Evolutionary conservation across 83 land plant genomes (phyloP).

Genomic region (Picea engelmannii): DNA sequence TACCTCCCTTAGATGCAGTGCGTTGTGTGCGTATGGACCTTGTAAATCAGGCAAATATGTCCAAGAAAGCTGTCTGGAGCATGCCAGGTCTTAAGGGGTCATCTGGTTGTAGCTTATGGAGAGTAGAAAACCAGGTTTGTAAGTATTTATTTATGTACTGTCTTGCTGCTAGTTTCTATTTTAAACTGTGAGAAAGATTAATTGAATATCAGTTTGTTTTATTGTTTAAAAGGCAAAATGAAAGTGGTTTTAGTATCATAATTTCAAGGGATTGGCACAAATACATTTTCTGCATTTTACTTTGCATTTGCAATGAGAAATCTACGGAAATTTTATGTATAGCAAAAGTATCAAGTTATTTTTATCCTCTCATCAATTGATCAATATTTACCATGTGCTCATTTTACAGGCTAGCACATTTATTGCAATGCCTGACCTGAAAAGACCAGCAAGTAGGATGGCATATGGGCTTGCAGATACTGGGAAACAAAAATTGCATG

Average conservation of each 20-base stretch:
- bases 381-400: conserved; percentile 16
- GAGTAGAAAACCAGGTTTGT: conserved; percentile 92
- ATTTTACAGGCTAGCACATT: conserved; percentile 83
- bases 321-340: conserved; percentile 6
- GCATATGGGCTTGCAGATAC: conserved; percentile 79
- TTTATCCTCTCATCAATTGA: neutral
- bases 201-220: neutral
- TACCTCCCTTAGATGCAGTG: conserved; percentile 51
- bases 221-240: neutral
- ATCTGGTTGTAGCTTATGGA: conserved; percentile 93
- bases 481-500: conserved; percentile 68
- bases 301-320: neutral
- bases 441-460: conserved; percentile 75
- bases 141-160: neutral
- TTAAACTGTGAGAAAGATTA: neutral
- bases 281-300: neutral
- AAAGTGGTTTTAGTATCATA: neutral
- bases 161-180: neutral
- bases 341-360: neutral
- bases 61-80: conserved; percentile 71
- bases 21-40: conserved; percentile 95
- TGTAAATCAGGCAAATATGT: conserved; percentile 74
- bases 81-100: conserved; percentile 60
- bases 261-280: neutral
- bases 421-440: conserved; percentile 89